Conservation (phyloP, 768 basidiomycete genomes). For the Scleroderma bovista region DNA sequence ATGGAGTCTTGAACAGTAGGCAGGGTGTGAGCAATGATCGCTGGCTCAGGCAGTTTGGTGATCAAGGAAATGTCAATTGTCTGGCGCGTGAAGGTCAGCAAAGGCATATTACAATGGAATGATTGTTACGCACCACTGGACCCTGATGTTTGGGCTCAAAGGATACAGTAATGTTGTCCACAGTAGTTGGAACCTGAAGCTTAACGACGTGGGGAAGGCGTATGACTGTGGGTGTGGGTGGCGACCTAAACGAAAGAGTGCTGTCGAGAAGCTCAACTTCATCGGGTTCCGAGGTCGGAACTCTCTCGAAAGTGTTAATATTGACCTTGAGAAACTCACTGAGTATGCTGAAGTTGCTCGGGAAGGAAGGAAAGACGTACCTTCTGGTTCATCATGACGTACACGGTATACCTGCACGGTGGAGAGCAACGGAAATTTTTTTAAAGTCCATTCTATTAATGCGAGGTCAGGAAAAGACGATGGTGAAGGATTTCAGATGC, state of each 20-base stretch:
- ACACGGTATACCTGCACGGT: not conserved
- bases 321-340: not conserved
- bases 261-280: too few relatives aligned
- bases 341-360: not conserved
- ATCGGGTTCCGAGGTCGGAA: not conserved
- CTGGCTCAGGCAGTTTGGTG: not conserved
- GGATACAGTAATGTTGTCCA: not conserved
- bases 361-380: not conserved
- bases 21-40: not conserved
- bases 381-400: not conserved
- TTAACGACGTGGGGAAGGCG: not conserved
- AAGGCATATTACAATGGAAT: not conserved
- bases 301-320: not conserved
- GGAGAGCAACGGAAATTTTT: not conserved
- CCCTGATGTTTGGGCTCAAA: not conserved
- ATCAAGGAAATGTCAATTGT: not conserved
- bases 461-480: not conserved
- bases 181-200: not conserved
- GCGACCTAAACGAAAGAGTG: too few relatives aligned
- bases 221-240: too few relatives aligned
- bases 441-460: not conserved
- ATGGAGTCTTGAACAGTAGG: not conserved
- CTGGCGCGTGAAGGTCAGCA: not conserved
- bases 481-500: not conserved
- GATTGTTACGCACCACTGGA: not conserved